Percentiles rank a stretch among this genome's conserved stretches.
Conservation (phyloP, 768 basidiomycete genomes). For the Pisolithus microcarpus region DNA sequence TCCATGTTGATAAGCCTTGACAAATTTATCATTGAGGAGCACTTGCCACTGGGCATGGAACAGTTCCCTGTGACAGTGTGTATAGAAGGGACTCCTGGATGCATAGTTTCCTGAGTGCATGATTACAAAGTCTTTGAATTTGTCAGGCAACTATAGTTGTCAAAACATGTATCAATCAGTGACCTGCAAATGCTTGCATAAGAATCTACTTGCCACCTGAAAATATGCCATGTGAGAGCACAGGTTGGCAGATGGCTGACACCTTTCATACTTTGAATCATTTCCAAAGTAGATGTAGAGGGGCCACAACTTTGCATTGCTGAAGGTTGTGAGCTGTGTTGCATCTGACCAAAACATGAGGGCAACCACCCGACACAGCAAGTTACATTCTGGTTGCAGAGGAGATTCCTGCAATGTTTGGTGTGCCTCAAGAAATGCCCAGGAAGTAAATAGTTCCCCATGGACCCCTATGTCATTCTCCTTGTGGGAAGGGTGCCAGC, state of each 20-base stretch:
- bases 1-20: constrained; percentile 14
- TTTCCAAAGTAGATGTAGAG: constrained; percentile 20
- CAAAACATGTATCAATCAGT: neutral
- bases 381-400: constrained; percentile 8
- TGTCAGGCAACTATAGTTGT: constrained; percentile 1
- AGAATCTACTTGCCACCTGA: neutral
- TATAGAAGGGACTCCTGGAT: neutral
- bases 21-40: constrained; percentile 14
- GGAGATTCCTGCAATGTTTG: constrained; percentile 11
- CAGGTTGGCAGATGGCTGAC: neutral
- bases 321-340: constrained; percentile 27
- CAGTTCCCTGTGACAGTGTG: constrained; percentile 12
- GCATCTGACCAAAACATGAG: constrained; percentile 28
- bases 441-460: constrained; percentile 16
- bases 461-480: constrained; percentile 3
- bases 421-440: constrained; percentile 13
- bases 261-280: constrained; percentile 12
- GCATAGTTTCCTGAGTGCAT: constrained; percentile 1
- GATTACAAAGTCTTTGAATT: constrained; percentile 8
- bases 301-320: constrained; percentile 21
- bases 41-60: constrained; percentile 14
- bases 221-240: neutral
- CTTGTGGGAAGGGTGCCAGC: too few relatives aligned
- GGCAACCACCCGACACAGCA: constrained; percentile 10
- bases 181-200: neutral